Conservation (phyloP, 306 rosid species). For the Fragaria nilgerrensis region DNA sequence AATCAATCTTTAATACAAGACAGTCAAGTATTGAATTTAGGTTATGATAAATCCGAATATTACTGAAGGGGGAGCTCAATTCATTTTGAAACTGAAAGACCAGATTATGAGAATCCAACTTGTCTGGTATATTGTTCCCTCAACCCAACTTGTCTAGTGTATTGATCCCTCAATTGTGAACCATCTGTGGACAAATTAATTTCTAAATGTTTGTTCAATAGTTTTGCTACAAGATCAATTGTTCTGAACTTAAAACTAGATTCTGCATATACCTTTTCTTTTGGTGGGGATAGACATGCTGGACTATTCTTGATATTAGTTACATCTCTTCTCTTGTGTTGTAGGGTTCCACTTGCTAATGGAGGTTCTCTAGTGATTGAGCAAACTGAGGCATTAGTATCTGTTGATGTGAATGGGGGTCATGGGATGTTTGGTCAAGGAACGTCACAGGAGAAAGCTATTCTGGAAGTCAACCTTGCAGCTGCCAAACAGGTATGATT, state of each 20-base stretch:
- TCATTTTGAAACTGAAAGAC: not conserved
- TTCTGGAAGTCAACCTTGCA: constrained; percentile 91
- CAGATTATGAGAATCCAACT: not conserved
- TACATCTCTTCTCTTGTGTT: constrained; percentile 17
- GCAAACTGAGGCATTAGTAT: constrained; percentile 98
- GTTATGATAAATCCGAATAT: not conserved
- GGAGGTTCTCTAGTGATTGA: constrained; percentile 95
- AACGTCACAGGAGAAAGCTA: constrained; percentile 81
- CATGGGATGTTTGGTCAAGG: constrained; percentile 85
- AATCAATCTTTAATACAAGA: not conserved
- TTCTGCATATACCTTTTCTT: not conserved
- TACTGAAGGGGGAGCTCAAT: not conserved
- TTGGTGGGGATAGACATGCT: not conserved
- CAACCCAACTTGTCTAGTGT: not conserved
- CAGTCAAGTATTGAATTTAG: not conserved
- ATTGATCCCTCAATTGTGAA: not conserved
- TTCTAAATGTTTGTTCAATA: not conserved
- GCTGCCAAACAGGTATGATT: constrained; percentile 80
- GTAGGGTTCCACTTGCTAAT: constrained; percentile 84
- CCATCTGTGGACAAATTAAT: not conserved
- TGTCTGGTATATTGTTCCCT: not conserved
- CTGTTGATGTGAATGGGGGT: constrained; percentile 96
- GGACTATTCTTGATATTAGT: constrained; percentile 23
- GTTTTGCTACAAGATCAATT: not conserved
- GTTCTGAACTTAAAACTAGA: not conserved